Base-by-base conservation (phyloP, 805 yeast genomes). In the Candida namnaoensis region DNA sequence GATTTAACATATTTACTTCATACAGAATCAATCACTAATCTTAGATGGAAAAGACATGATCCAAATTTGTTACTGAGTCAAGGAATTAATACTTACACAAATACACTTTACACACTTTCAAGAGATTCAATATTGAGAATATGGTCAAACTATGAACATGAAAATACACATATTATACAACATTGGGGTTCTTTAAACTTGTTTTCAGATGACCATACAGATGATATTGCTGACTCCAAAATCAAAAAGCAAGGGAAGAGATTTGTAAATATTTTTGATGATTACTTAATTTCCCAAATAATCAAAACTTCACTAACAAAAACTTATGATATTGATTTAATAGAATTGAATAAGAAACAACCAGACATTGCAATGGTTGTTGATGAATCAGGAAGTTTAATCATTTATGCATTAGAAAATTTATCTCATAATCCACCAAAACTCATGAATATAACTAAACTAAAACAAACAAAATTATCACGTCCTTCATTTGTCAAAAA, bases 1-100 rank as follows among this genome's bases (percentile, higher is more conserved):
- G 93, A 83, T 50, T 63, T 87, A 46, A 64, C 77, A 0, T 80
- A 83, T 50, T 61, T 88, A 23, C 70, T 76, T n/a, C 95, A 85
- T 53, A 78, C 81, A 2, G 54, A 69, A 1, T 69, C 69, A 41
- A 76, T 88, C 1, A 68, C 78, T 0, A 65, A 66, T 32, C 56
- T 81, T 34, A 66, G 80, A 42, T 83, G 91, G 90, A 72, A 76
- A 46, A 58, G 47, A 39, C 55, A 53, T 41, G 60, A 51, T 48
- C 64, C 56, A n/a, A 33, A 37, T 14, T 32, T 40, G 24, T 15
- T 40, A 4, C 53, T 49, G 34, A 45, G 40, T 6, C 60, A 62
- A 5, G 65, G 64, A 32, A 19, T 19, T 19, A 19, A 19, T 19
- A 50, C 58, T 7, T 70, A 66, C 35, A 69, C 70, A 14, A 74